Percentiles rank a stretch among this genome's conserved stretches.
These are phyloP conservation scores for Naganishia cerealis DNA, from an alignment of 1,284 basidiomycete species.

Conservation along the genomic window DNA sequence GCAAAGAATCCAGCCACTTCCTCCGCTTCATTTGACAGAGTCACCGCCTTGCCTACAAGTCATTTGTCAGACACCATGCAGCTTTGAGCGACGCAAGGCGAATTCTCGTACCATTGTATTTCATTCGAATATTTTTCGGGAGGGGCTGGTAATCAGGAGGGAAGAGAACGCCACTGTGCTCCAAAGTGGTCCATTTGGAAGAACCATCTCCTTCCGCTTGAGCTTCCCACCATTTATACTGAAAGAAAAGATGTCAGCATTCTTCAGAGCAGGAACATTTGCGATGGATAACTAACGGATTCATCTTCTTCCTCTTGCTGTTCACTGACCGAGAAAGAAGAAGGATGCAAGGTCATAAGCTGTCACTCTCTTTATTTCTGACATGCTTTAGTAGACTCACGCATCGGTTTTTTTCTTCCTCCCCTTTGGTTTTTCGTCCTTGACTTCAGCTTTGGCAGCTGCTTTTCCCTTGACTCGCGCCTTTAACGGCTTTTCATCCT, in stretches of 20 bases:
- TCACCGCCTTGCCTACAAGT: constrained; percentile 68
- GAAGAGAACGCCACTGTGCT: constrained; percentile 93
- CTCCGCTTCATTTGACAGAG: constrained; percentile 81
- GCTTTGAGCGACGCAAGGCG: constrained; percentile 13
- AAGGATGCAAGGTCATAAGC: background rate
- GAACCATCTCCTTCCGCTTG: constrained; percentile 68
- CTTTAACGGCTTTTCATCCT: constrained; percentile 51
- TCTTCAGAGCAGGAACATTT: background rate
- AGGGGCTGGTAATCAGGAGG: constrained; percentile 89
- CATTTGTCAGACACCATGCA: constrained; percentile 26
- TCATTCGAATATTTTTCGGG: constrained; percentile 85
- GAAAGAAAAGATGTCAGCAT: constrained; percentile 12
- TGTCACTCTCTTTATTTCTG: background rate
- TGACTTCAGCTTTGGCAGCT: constrained; percentile 58
- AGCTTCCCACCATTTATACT: constrained; percentile 72
- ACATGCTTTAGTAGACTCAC: constrained; percentile 37
- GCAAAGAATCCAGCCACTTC: constrained; percentile 97
- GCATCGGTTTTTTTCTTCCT: constrained; percentile 49
- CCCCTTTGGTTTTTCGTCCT: constrained; percentile 60
- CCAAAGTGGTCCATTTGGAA: constrained; percentile 86
- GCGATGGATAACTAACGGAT: constrained; percentile 32
- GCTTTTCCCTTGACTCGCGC: constrained; percentile 58
- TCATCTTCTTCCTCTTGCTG: constrained; percentile 43
- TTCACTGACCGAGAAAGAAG: background rate
- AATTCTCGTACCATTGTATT: constrained; percentile 74